These are phyloP conservation scores for Eimeria necatrix DNA, from an alignment of 169 alveolate species.

Conservation along the genomic window DNA sequence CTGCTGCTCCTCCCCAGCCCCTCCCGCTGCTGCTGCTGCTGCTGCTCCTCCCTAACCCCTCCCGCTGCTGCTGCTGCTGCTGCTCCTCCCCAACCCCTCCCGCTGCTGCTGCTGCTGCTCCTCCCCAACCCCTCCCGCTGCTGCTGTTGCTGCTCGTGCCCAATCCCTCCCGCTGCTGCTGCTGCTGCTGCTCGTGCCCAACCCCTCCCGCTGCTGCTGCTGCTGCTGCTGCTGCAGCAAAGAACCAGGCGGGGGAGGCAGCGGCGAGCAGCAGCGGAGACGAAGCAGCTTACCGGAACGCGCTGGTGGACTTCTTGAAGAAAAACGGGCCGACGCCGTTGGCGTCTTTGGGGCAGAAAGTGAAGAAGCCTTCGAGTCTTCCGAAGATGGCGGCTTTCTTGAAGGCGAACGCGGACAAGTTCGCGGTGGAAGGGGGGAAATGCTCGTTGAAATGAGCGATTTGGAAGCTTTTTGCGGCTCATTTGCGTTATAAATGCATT, in stretches of 20 bases:
- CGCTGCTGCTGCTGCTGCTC: too few species aligned
- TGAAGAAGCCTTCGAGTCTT: constrained; percentile 89
- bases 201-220: background rate
- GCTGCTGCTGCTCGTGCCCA: background rate
- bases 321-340: constrained; percentile 89
- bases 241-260: background rate
- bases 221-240: background rate
- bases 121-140: too few species aligned
- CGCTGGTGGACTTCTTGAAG: constrained; percentile 87
- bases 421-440: constrained; percentile 84
- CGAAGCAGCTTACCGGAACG: constrained; percentile 84
- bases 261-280: constrained; percentile 3
- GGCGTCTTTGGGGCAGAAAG: constrained; percentile 88
- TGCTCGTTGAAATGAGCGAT: constrained; percentile 54
- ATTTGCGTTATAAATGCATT: too few species aligned
- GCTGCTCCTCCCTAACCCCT: too few species aligned
- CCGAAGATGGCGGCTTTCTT: constrained; percentile 88
- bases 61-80: too few species aligned
- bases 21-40: too few species aligned
- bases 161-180: background rate
- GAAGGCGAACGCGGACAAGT: constrained; percentile 85
- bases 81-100: too few species aligned
- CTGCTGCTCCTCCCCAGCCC: too few species aligned
- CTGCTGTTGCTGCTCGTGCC: too few species aligned
- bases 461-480: too few species aligned